Percentiles rank a stretch among this genome's conserved stretches.
Evolutionary conservation across 2,329 filamentous ascomycete genomes (phyloP).

Genomic region (Ceratocystis albifundus): DNA sequence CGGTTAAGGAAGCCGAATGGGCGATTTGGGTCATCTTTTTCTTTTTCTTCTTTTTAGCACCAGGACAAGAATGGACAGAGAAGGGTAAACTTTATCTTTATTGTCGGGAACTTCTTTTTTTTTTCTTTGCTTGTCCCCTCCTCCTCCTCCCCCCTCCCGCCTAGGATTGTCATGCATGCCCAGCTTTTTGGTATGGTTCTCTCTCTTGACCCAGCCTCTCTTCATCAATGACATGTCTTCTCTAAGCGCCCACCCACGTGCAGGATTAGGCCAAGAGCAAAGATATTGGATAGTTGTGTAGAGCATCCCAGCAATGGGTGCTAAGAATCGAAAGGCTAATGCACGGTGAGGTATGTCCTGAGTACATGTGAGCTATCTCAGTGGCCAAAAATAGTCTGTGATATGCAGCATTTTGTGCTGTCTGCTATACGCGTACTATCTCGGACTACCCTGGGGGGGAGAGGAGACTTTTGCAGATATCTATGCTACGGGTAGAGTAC

Average conservation of each 20-base stretch:
- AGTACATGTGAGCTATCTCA: neutral
- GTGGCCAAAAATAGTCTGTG: neutral
- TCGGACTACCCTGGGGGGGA: no score
- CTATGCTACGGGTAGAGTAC: no score
- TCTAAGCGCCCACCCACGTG: slow-evolving; percentile 8
- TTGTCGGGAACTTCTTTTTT: neutral
- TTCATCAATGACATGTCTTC: slow-evolving; percentile 7
- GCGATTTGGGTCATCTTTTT: neutral
- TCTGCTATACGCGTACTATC: no score
- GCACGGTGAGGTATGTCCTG: neutral
- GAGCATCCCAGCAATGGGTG: neutral
- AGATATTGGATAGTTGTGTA: neutral
- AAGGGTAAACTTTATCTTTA: neutral
- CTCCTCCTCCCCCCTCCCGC: no score
- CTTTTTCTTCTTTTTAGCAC: neutral
- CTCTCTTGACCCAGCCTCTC: neutral
- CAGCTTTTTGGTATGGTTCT: neutral
- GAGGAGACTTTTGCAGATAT: no score
- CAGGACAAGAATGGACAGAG: neutral
- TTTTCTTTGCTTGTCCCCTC: neutral
- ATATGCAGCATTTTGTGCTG: no score
- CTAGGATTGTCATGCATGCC: neutral
- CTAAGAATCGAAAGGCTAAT: slow-evolving; percentile 1
- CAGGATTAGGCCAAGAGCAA: slow-evolving; percentile 5
- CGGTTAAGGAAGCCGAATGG: slow-evolving; percentile 7